Percentiles rank a stretch among this genome's conserved stretches.
Evolutionary conservation across 176 grass and related monocot species (phyloP).

Genomic region (Tillandsia leiboldiana): DNA sequence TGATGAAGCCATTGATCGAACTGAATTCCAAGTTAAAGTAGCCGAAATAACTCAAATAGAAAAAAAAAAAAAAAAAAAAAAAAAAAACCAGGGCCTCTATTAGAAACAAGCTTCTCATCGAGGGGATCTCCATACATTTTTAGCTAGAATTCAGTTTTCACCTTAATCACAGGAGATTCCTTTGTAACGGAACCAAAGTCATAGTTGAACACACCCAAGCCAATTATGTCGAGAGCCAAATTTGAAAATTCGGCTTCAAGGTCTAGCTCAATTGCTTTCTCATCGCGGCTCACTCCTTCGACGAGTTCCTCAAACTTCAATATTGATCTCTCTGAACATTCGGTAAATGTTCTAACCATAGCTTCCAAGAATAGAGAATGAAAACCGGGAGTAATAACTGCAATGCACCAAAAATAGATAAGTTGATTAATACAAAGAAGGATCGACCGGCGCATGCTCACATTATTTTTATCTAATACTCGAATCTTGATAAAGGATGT

Average conservation of each 20-base stretch:
- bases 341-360: constrained; percentile 74
- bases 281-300: constrained; percentile 21
- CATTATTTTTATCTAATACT: too few species aligned
- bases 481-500: too few species aligned
- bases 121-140: too few species aligned
- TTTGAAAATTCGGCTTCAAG: constrained; percentile 96
- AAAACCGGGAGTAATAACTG: constrained; percentile 93
- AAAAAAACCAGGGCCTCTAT: too few species aligned
- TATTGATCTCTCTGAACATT: constrained; percentile 82
- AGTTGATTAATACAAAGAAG: constrained; percentile 8
- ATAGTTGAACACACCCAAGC: constrained; percentile 92
- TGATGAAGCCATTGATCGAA: too few species aligned
- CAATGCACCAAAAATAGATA: constrained; percentile 4
- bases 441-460: not conserved
- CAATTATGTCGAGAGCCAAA: constrained; percentile 98
- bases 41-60: too few species aligned
- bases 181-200: constrained; percentile 89
- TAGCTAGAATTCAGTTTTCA: constrained; percentile 4
- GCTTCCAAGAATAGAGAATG: constrained; percentile 90
- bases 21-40: too few species aligned
- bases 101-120: too few species aligned
- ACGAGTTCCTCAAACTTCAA: constrained; percentile 60
- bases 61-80: too few species aligned
- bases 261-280: constrained; percentile 52
- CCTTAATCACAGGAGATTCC: constrained; percentile 99